Percentiles rank a stretch among this genome's conserved stretches.
Conservation (phyloP, 805 yeast genomes). For the Ogataea angusta region DNA sequence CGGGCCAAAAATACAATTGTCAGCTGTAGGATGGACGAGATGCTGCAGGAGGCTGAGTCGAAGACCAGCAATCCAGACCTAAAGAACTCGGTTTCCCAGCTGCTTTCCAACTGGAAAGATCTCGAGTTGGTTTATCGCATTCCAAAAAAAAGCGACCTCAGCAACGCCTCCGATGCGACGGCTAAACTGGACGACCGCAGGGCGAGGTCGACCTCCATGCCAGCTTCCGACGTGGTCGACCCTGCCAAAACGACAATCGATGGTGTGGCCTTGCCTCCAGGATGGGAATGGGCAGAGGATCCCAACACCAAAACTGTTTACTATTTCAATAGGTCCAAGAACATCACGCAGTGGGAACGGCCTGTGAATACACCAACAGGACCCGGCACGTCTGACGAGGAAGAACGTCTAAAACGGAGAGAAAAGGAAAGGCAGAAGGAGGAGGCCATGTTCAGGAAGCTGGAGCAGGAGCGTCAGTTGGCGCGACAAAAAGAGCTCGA, state of each 20-base stretch:
- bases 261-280: slow-evolving; percentile 47
- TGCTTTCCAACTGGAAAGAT: slow-evolving; percentile 66
- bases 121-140: slow-evolving; percentile 83
- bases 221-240: slow-evolving; percentile 5
- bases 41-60: slow-evolving; percentile 43
- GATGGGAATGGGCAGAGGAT: slow-evolving; percentile 63
- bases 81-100: slow-evolving; percentile 36
- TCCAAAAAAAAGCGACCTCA: slow-evolving; percentile 51
- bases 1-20: slow-evolving; percentile 71
- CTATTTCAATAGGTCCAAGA: slow-evolving; percentile 50
- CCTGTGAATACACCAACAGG: slow-evolving; percentile 38
- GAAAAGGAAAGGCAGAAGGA: slow-evolving; percentile 28
- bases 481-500: slow-evolving; percentile 28
- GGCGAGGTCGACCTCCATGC: slow-evolving; percentile 10
- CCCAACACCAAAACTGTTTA: slow-evolving; percentile 43
- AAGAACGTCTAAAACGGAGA: slow-evolving; percentile 16
- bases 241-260: slow-evolving; percentile 20
- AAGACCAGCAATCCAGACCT: slow-evolving; percentile 28
- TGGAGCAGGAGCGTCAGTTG: slow-evolving; percentile 36
- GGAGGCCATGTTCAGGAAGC: slow-evolving; percentile 27
- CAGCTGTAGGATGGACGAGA: slow-evolving; percentile 67
- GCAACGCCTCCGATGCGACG: slow-evolving; percentile 1
- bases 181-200: slow-evolving; percentile 25
- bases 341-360: slow-evolving; percentile 56
- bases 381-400: slow-evolving; percentile 19